phyloP scores from a whole-genome alignment of 129 eudicot genomes.

The Heracleum sosnowskyi region DNA sequence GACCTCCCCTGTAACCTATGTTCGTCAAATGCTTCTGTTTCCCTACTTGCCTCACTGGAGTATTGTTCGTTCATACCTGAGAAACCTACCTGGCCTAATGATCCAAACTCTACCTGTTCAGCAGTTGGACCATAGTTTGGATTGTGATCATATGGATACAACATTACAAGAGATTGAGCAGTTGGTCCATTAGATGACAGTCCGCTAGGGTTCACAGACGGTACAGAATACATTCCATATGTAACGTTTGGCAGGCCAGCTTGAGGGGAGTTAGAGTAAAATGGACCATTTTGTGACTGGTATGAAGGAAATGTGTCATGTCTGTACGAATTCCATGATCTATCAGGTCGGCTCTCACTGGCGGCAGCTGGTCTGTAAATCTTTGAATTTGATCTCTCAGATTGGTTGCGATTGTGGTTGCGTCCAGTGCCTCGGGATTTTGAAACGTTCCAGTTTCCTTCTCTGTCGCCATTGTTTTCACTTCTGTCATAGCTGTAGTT shows the following conservation, averaged over 20 bases:
- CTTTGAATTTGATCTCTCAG: conserved; percentile 54
- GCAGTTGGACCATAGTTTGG: conserved; percentile 41
- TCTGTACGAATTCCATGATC: conserved; percentile 53
- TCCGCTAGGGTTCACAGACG: conserved; percentile 44
- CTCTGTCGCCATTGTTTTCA: conserved; percentile 61
- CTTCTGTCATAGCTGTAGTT: conserved; percentile 59
- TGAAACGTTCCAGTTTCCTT: conserved; percentile 31
- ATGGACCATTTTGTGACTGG: conserved; percentile 60
- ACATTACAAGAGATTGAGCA: conserved; percentile 57
- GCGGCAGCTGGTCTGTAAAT: conserved; percentile 38
- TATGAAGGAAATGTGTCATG: conserved; percentile 50
- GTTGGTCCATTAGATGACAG: conserved; percentile 51
- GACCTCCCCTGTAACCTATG: conserved; percentile 44
- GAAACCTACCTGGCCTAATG: conserved; percentile 48
- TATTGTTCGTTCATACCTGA: conserved; percentile 42
- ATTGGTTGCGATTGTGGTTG: conserved; percentile 57
- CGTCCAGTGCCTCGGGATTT: conserved; percentile 62
- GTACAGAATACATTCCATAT: conserved; percentile 56
- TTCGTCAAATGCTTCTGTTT: conserved; percentile 47
- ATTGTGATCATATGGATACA: conserved; percentile 74
- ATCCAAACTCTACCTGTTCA: conserved; percentile 78
- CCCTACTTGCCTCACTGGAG: conserved; percentile 37
- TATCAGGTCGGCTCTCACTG: conserved; percentile 47
- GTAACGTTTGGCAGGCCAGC: conserved; percentile 43
- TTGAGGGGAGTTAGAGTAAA: conserved; percentile 47